These are phyloP conservation scores for Cladophialophora bantiana DNA, from an alignment of 2,329 filamentous ascomycete species.

Conservation along the genomic window DNA sequence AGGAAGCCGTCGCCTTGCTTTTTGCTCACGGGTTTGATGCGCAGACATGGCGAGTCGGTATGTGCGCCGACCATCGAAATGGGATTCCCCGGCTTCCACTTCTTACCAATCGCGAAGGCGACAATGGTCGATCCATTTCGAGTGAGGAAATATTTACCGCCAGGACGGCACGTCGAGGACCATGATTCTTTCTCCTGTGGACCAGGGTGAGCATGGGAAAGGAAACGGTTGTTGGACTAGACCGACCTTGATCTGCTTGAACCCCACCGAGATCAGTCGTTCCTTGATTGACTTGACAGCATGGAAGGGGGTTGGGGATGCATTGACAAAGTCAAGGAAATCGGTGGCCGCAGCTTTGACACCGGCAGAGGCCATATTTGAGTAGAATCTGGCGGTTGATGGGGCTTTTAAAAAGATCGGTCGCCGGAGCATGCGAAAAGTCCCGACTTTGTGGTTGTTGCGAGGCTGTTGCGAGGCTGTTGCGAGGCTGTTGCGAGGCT, in stretches of 20 bases:
- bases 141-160: slow-evolving; percentile 95
- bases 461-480: neutral
- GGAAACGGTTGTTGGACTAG: neutral
- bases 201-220: slow-evolving; percentile 4
- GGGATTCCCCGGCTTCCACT: slow-evolving; percentile 91
- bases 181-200: slow-evolving; percentile 82
- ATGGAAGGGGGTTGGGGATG: slow-evolving; percentile 94
- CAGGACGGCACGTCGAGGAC: slow-evolving; percentile 78
- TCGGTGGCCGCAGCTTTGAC: slow-evolving; percentile 67
- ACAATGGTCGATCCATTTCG: slow-evolving; percentile 91
- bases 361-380: slow-evolving; percentile 43
- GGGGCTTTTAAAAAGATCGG: slow-evolving; percentile 13
- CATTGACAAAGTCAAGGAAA: slow-evolving; percentile 93
- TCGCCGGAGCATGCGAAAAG: slow-evolving; percentile 32
- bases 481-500: neutral
- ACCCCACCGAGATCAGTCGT: slow-evolving; percentile 81
- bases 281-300: slow-evolving; percentile 80
- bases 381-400: slow-evolving; percentile 23
- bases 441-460: neutral
- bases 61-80: slow-evolving; percentile 94
- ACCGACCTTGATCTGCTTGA: slow-evolving; percentile 76
- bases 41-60: slow-evolving; percentile 90
- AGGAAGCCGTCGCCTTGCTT: slow-evolving; percentile 85
- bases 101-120: slow-evolving; percentile 87
- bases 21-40: slow-evolving; percentile 93